Evolutionary conservation across 2,329 filamentous ascomycete species (phyloP).

Genomic region (Stachybotrys echinatus): DNA sequence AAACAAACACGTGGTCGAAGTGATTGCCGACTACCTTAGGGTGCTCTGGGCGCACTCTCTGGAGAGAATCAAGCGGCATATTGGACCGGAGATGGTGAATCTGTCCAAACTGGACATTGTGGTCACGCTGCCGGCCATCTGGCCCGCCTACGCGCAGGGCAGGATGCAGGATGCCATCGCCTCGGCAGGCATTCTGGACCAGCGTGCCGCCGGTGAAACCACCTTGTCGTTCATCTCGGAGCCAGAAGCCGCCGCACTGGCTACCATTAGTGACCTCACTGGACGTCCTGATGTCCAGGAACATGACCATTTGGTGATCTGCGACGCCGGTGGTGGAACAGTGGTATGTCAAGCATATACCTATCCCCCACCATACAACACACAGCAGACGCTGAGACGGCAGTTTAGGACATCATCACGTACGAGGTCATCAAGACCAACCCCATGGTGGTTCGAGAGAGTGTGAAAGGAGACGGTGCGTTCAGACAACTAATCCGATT

Average conservation of each 20-base stretch:
- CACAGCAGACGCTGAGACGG: too few relatives aligned
- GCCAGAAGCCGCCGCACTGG: conserved; percentile 39
- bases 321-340: conserved; percentile 31
- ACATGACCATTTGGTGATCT: conserved; percentile 21
- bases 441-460: conserved; percentile 27
- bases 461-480: conserved; percentile 30
- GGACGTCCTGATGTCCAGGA: conserved; percentile 10
- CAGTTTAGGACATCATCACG: conserved; percentile 32
- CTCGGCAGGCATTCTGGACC: conserved; percentile 28
- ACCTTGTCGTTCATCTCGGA: conserved; percentile 31
- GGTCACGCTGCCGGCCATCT: conserved; percentile 40
- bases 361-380: too few relatives aligned
- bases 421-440: conserved; percentile 19
- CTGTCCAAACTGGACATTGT: conserved; percentile 27
- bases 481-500: too few relatives aligned
- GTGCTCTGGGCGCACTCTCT: conserved; percentile 26
- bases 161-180: conserved; percentile 30
- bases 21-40: conserved; percentile 25
- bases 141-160: conserved; percentile 30
- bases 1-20: conserved; percentile 16
- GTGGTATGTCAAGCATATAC: conserved; percentile 18
- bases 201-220: conserved; percentile 19
- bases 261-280: conserved; percentile 22
- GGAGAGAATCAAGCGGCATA: conserved; percentile 15
- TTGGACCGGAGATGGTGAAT: conserved; percentile 15